phyloP scores from a whole-genome alignment of 164 flowering plant species.

The Pachysandra terminalis region DNA sequence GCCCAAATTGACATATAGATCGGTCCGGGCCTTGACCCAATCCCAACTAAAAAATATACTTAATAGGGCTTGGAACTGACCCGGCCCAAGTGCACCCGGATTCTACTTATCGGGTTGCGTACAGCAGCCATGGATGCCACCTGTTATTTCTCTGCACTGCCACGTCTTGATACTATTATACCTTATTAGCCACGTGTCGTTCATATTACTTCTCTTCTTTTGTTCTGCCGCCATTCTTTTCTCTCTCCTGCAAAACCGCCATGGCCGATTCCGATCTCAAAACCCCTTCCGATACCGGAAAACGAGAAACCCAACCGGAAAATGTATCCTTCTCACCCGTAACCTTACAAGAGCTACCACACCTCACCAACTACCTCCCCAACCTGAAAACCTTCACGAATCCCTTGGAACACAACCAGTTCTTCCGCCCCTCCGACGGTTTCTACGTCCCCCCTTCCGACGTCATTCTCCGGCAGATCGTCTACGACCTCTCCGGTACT shows the following conservation, averaged over 20 bases:
- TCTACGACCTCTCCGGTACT: constrained; percentile 21
- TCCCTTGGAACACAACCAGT: constrained; percentile 48
- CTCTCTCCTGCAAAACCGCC: neutral
- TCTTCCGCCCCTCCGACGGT: constrained; percentile 42
- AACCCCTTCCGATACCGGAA: neutral
- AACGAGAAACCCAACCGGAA: constrained; percentile 6
- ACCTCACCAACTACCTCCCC: constrained; percentile 45
- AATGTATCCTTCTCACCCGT: constrained; percentile 11
- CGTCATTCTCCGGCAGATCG: constrained; percentile 20
- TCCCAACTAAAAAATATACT: too few relatives aligned
- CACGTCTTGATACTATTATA: too few relatives aligned
- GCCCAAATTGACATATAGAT: too few relatives aligned
- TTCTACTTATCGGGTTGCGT: too few relatives aligned
- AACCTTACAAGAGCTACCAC: constrained; percentile 38
- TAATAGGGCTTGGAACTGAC: too few relatives aligned
- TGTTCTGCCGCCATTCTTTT: too few relatives aligned
- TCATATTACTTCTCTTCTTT: too few relatives aligned
- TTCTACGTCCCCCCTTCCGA: constrained; percentile 31
- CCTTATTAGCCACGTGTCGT: too few relatives aligned
- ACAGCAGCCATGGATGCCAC: too few relatives aligned
- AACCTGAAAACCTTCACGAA: constrained; percentile 37
- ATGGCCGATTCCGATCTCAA: neutral
- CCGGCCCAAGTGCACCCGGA: too few relatives aligned
- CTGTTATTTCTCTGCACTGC: too few relatives aligned
- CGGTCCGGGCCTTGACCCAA: too few relatives aligned